phyloP scores from a whole-genome alignment of 2,329 filamentous ascomycete species.

The Chrysoporthe puriensis region DNA sequence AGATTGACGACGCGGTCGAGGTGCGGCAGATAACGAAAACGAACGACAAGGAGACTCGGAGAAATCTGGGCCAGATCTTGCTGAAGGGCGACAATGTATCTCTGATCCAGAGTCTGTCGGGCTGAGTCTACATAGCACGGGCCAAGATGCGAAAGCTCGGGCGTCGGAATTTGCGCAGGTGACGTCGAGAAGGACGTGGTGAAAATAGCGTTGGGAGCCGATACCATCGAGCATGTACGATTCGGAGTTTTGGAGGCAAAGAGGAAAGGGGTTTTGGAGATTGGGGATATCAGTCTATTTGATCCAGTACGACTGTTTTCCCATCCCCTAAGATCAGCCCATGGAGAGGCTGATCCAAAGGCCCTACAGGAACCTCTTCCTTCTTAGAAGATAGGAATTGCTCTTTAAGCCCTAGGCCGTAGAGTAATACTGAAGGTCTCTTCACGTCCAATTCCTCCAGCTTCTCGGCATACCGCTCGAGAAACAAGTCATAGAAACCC shows the following conservation, averaged over 20 bases:
- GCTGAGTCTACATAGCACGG: conserved; percentile 29
- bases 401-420: conserved; percentile 83
- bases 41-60: conserved; percentile 74
- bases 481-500: conserved; percentile 95
- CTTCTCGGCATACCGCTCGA: conserved; percentile 70
- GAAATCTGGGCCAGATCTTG: conserved; percentile 66
- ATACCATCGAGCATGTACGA: conserved; percentile 18
- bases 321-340: conserved; percentile 76
- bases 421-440: conserved; percentile 53
- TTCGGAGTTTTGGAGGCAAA: conserved; percentile 4
- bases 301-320: conserved; percentile 38
- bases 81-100: conserved; percentile 89
- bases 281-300: conserved; percentile 57
- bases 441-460: conserved; percentile 35
- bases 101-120: conserved; percentile 66
- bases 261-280: conserved; percentile 36
- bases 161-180: conserved; percentile 7
- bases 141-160: neutral
- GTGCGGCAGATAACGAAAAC: conserved; percentile 84
- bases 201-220: neutral
- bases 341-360: conserved; percentile 80
- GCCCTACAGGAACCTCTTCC: conserved; percentile 72
- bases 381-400: conserved; percentile 71
- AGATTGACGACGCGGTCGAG: conserved; percentile 89
- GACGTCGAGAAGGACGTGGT: conserved; percentile 10